Conservation (phyloP, 2,329 filamentous ascomycete genomes). For the Fusarium torreyae region DNA sequence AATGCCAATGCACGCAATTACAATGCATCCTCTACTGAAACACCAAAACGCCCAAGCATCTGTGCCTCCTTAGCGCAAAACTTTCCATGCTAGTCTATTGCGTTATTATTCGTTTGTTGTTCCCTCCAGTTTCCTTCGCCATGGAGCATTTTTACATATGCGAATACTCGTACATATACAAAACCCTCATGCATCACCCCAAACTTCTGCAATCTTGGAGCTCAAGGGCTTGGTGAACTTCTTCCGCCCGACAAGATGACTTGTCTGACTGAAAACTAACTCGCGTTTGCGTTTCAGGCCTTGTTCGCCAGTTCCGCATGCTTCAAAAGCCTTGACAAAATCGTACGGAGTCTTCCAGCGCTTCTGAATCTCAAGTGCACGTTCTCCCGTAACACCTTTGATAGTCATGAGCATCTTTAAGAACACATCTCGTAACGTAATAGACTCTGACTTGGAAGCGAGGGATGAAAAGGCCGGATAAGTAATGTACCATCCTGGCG, state of each 20-base stretch:
- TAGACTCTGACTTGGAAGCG: slow-evolving; percentile 80
- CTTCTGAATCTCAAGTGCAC: slow-evolving; percentile 84
- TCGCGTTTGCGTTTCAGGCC: slow-evolving; percentile 71
- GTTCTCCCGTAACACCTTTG: slow-evolving; percentile 81
- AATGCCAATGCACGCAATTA: background rate
- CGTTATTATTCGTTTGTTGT: background rate
- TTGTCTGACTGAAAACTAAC: slow-evolving; percentile 72
- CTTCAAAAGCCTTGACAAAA: slow-evolving; percentile 78
- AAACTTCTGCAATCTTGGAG: slow-evolving; percentile 79
- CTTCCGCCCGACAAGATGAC: slow-evolving; percentile 74
- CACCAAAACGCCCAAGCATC: slow-evolving; percentile 3
- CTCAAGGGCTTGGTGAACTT: slow-evolving; percentile 78
- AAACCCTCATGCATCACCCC: slow-evolving; percentile 67
- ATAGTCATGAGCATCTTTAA: slow-evolving; percentile 91
- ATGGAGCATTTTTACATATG: background rate
- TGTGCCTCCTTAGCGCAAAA: background rate
- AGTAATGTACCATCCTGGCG: slow-evolving; percentile 72
- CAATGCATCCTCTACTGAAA: background rate
- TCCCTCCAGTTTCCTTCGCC: background rate
- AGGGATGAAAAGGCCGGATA: slow-evolving; percentile 81
- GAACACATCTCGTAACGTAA: slow-evolving; percentile 81
- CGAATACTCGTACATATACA: background rate
- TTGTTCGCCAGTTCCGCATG: slow-evolving; percentile 64
- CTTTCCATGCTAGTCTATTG: background rate
- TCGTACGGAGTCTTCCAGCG: slow-evolving; percentile 82